Conservation (phyloP, 1,284 basidiomycete species). For the Sporisorium iseilematis-ciliati region DNA sequence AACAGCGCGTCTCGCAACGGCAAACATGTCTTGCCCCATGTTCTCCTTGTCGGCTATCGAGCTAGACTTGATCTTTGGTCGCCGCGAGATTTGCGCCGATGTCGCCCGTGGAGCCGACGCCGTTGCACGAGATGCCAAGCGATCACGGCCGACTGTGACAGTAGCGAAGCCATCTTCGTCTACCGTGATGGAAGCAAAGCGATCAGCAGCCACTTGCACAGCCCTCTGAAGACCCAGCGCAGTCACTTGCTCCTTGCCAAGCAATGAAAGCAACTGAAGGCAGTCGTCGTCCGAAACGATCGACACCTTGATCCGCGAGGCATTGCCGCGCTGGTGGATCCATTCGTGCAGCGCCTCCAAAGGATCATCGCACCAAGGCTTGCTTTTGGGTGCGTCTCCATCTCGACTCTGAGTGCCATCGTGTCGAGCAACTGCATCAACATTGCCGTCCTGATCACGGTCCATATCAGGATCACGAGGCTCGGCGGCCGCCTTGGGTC, state of each 20-base stretch:
- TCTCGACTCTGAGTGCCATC: not conserved
- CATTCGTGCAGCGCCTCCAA: conserved; percentile 42
- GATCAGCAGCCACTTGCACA: conserved; percentile 33
- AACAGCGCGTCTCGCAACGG: conserved; percentile 12
- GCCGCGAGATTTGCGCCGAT: not conserved
- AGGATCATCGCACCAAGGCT: conserved; percentile 39
- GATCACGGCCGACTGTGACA: conserved; percentile 9
- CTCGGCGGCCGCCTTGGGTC: conserved; percentile 43
- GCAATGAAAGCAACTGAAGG: conserved; percentile 29
- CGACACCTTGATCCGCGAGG: conserved; percentile 26
- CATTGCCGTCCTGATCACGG: conserved; percentile 7
- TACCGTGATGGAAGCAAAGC: conserved; percentile 20
- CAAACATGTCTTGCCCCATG: conserved; percentile 2
- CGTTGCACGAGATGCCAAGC: not conserved
- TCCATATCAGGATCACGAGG: conserved; percentile 43
- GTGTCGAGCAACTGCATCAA: conserved; percentile 10
- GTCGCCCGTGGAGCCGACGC: not conserved
- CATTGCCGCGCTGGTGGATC: conserved; percentile 31
- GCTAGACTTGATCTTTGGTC: not conserved
- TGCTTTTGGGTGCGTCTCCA: not conserved
- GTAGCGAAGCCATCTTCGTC: conserved; percentile 29
- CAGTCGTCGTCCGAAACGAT: conserved; percentile 54
- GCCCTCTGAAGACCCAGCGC: conserved; percentile 17
- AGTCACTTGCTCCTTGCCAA: conserved; percentile 3
- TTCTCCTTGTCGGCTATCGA: conserved; percentile 20